Base-by-base conservation (phyloP, 805 yeast species). In the Komagataella ulmi region DNA sequence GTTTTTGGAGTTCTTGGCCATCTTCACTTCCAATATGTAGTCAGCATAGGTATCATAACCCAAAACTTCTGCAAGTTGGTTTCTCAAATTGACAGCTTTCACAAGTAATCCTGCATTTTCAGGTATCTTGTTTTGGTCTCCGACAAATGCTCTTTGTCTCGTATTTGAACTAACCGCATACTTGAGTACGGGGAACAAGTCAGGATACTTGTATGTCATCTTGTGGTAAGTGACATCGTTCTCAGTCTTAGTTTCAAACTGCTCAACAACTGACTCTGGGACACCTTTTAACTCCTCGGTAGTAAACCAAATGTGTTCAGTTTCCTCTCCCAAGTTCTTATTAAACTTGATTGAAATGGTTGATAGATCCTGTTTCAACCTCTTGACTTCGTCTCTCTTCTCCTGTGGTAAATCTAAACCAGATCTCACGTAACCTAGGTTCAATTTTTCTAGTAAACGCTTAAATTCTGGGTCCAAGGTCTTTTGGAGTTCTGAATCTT, bases 121-220 rank as follows among this genome's bases (percentile, higher is more conserved):
- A 7, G 82, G 76, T 47, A 75, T 79, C 59, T 85, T 83, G 62
- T 79, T 77, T 63, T 83, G 88, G 63, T 82, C 83, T 24, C 83
- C 88, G 47, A 76, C 59, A 57, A 73, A 83, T 1, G 88, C 88
- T 10, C 65, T 61, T 60, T 77, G 80, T 67, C 96, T 77, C 2
- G 93, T 85, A 18, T 75, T 76, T 46, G 80, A 74, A 55, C 67
- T 67, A 52, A 73, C 71, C 46, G 95, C 90, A 63, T 80, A 80
- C 62, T 85, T 84, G 64, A 85, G 65, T n/a, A 84, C 83, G 1
- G 95, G 95, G 55, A 83, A 69, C 49, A 83, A 65, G 61, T 87
- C 95, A 1, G 95, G 93, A 59, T 84, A 85, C 64, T 88, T 86
- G 70, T 78, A 85, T 2, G 93, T 83, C 72, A 88, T 83, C 61